A percentile compares a stretch with the other conserved stretches of the same genome.
Evolutionary conservation across 345 rosid genomes (phyloP).

Genomic region (Eucalyptus sp.): DNA sequence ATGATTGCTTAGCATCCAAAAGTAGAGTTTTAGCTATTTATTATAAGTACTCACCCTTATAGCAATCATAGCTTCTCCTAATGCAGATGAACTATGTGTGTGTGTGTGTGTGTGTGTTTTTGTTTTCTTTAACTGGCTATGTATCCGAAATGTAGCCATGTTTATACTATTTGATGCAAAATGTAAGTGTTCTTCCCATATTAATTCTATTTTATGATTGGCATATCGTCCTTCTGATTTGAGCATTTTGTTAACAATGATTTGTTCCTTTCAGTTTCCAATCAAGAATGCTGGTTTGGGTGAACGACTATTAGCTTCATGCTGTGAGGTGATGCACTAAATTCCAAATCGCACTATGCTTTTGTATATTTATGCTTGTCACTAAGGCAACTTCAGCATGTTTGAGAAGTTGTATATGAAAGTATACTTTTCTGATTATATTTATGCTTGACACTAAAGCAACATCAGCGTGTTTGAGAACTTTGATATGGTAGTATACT

Average conservation of each 20-base stretch:
- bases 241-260: background rate
- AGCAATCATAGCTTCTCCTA: background rate
- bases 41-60: background rate
- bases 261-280: constrained; percentile 12
- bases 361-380: background rate
- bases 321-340: constrained; percentile 64
- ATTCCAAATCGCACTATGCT: background rate
- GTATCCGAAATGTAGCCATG: background rate
- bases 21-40: background rate
- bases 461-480: background rate
- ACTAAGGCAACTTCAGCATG: background rate
- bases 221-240: background rate
- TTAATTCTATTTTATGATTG: background rate
- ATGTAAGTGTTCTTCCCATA: background rate
- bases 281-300: constrained; percentile 47
- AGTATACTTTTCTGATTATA: background rate
- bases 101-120: background rate
- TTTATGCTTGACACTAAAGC: background rate
- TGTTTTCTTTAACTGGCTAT: background rate
- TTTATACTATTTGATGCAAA: background rate
- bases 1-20: background rate
- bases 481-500: background rate
- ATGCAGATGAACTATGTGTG: background rate
- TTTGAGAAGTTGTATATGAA: background rate
- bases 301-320: constrained; percentile 53